phyloP scores from a whole-genome alignment of 2,329 filamentous ascomycete genomes.

The Arachnomyces sp. region DNA sequence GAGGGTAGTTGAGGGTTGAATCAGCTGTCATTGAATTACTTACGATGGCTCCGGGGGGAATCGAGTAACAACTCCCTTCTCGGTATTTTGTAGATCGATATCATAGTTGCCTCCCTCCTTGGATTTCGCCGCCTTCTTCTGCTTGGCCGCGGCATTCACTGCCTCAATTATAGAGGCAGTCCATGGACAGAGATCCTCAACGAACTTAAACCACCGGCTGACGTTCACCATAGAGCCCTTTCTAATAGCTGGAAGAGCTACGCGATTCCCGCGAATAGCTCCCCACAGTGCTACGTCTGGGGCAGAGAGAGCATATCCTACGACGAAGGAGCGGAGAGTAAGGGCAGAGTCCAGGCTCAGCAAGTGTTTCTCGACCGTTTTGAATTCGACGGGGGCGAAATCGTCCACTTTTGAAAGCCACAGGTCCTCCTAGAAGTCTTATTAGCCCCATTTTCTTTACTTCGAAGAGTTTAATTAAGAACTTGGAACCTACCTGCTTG shows the following conservation, averaged over 20 bases:
- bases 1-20: slow-evolving; percentile 3
- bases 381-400: slow-evolving; percentile 62
- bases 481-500: slow-evolving; percentile 22
- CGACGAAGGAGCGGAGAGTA: slow-evolving; percentile 74
- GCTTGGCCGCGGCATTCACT: slow-evolving; percentile 58
- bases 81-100: slow-evolving; percentile 73
- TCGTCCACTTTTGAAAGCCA: slow-evolving; percentile 49
- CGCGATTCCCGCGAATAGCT: slow-evolving; percentile 72
- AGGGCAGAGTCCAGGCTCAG: slow-evolving; percentile 78
- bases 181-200: slow-evolving; percentile 75
- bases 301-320: slow-evolving; percentile 68
- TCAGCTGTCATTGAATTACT: too few relatives aligned
- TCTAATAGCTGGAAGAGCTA: slow-evolving; percentile 72
- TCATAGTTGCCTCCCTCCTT: slow-evolving; percentile 83
- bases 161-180: slow-evolving; percentile 62
- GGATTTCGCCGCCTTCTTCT: slow-evolving; percentile 59
- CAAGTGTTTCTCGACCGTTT: slow-evolving; percentile 66
- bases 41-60: slow-evolving; percentile 91
- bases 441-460: not conserved
- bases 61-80: slow-evolving; percentile 81
- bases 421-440: slow-evolving; percentile 38
- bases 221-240: slow-evolving; percentile 69
- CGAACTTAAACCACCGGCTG: slow-evolving; percentile 76
- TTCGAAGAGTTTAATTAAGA: not conserved
- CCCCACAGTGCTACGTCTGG: slow-evolving; percentile 77